Evolutionary conservation across 192 early-diverging fungal genomes (phyloP).

Genomic region (Rhizophagus clarus): DNA sequence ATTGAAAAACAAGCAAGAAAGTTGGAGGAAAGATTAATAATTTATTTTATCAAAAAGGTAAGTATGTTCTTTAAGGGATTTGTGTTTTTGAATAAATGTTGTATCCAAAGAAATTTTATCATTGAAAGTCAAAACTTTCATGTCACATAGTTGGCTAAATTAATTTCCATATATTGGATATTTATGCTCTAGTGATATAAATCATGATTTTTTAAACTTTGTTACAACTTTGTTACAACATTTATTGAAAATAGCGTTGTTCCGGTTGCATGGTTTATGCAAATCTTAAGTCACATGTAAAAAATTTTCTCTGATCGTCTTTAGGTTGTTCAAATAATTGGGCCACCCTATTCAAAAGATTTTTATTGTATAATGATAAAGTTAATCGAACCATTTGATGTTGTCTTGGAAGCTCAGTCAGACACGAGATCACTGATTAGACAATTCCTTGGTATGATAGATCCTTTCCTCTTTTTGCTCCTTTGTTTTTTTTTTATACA

Average conservation of each 20-base stretch:
- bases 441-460: slow-evolving; percentile 11
- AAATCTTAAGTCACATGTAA: background rate
- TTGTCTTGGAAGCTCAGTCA: background rate
- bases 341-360: slow-evolving; percentile 8
- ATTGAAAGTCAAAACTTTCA: background rate
- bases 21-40: slow-evolving; percentile 68
- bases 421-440: background rate
- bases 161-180: background rate
- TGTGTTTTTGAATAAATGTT: background rate
- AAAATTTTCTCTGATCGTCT: background rate
- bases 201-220: too few species aligned
- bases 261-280: too few species aligned
- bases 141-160: background rate
- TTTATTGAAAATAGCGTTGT: too few species aligned
- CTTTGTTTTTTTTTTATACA: background rate
- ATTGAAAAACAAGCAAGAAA: slow-evolving; percentile 50
- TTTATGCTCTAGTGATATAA: too few species aligned
- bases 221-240: too few species aligned
- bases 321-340: background rate
- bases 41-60: slow-evolving; percentile 66
- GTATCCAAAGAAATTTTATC: too few species aligned
- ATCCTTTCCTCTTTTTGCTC: background rate
- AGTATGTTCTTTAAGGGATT: background rate
- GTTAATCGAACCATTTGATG: slow-evolving; percentile 3
- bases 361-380: slow-evolving; percentile 18